These are phyloP conservation scores for Magnusiomyces magnusii DNA, from an alignment of 1,139 yeast species.

Conservation along the genomic window DNA sequence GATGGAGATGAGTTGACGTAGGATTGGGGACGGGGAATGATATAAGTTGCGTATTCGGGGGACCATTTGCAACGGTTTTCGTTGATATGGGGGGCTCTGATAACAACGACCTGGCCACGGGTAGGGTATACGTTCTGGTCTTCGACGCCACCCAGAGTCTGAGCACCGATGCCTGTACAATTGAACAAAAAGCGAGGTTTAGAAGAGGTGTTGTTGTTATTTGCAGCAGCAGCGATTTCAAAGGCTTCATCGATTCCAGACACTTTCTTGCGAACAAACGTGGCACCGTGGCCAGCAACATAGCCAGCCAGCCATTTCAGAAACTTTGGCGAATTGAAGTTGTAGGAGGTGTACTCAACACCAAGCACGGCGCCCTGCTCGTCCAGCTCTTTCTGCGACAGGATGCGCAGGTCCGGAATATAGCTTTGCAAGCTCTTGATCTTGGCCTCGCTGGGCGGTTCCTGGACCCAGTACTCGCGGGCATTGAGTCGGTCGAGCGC, in stretches of 20 bases:
- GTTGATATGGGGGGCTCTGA: constrained; percentile 37
- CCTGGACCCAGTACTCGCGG: constrained; percentile 38
- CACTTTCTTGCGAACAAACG: constrained; percentile 38
- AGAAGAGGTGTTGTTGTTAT: constrained; percentile 21
- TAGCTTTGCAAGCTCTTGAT: constrained; percentile 43
- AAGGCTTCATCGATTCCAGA: constrained; percentile 49
- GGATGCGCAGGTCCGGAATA: constrained; percentile 35
- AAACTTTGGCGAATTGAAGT: constrained; percentile 56
- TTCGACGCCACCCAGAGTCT: constrained; percentile 44
- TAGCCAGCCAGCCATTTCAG: constrained; percentile 39
- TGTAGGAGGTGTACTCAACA: constrained; percentile 47
- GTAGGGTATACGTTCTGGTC: constrained; percentile 49
- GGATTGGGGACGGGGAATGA: constrained; percentile 57
- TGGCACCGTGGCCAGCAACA: constrained; percentile 40
- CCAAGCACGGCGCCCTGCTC: constrained; percentile 35
- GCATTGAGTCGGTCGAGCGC: constrained; percentile 48
- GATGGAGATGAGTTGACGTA: not conserved
- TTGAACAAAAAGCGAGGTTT: constrained; percentile 45
- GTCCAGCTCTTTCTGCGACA: constrained; percentile 35
- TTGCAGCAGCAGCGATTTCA: not conserved
- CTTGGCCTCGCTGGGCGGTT: constrained; percentile 30
- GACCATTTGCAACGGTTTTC: constrained; percentile 19
- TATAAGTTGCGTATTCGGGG: constrained; percentile 38
- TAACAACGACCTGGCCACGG: constrained; percentile 57
- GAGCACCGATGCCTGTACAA: constrained; percentile 59